phyloP scores from a whole-genome alignment of 2,329 filamentous ascomycete species.

The Magnaporthiopsis rhizophila region DNA sequence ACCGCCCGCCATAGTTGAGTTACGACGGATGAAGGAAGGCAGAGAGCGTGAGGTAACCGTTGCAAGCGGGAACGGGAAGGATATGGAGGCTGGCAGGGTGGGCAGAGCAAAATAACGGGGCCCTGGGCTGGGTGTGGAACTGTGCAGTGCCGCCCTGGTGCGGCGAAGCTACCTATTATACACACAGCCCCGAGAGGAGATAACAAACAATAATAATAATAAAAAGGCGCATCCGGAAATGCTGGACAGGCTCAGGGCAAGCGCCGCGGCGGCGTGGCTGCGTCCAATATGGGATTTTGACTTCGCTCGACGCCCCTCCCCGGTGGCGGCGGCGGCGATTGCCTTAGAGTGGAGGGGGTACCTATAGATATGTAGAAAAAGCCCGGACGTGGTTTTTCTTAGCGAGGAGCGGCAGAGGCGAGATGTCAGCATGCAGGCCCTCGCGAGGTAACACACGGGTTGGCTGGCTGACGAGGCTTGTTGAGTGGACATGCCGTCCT shows the following conservation, averaged over 20 bases:
- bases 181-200: too few relatives aligned
- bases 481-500: background rate
- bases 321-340: too few relatives aligned
- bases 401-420: background rate
- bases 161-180: too few relatives aligned
- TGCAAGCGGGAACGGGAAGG: constrained; percentile 5
- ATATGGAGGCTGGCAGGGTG: background rate
- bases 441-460: background rate
- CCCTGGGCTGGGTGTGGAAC: background rate
- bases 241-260: background rate
- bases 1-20: background rate
- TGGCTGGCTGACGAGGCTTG: too few relatives aligned
- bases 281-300: constrained; percentile 1
- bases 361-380: background rate
- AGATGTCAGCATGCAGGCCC: background rate
- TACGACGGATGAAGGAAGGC: background rate
- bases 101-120: background rate
- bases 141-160: background rate
- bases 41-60: background rate
- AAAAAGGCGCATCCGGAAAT: background rate
- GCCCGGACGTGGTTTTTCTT: background rate
- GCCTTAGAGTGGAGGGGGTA: too few relatives aligned
- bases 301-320: background rate
- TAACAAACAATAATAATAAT: background rate
- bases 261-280: background rate